Percentiles rank a stretch among this genome's conserved stretches.
Evolutionary conservation across 2,329 filamentous ascomycete genomes (phyloP).

Genomic region (Cercospora zeina): DNA sequence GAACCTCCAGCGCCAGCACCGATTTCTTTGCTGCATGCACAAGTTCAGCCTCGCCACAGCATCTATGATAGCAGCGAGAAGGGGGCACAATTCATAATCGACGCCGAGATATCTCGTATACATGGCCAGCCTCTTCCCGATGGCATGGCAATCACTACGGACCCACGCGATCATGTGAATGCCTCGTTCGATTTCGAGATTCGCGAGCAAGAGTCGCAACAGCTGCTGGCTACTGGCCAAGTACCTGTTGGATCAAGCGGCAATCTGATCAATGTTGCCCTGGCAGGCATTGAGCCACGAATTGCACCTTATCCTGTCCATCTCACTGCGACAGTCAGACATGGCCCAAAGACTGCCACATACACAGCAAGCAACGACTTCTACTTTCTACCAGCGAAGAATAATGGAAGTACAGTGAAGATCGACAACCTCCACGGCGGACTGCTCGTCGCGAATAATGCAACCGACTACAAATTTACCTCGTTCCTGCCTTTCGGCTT

Average conservation of each 20-base stretch:
- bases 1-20: constrained; percentile 43
- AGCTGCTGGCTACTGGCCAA: constrained; percentile 19
- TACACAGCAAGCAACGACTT: constrained; percentile 44
- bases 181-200: neutral
- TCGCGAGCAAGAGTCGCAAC: neutral
- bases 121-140: constrained; percentile 41
- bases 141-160: neutral
- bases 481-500: constrained; percentile 51
- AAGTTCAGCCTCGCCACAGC: constrained; percentile 51
- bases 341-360: constrained; percentile 32
- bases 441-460: constrained; percentile 46
- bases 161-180: neutral
- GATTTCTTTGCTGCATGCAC: constrained; percentile 46
- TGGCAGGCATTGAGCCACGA: constrained; percentile 34
- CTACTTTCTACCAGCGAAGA: constrained; percentile 47
- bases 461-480: constrained; percentile 39
- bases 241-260: constrained; percentile 38
- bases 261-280: constrained; percentile 43
- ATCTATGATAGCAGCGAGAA: constrained; percentile 50
- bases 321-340: constrained; percentile 32
- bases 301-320: constrained; percentile 43
- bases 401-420: constrained; percentile 50
- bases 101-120: constrained; percentile 45
- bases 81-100: constrained; percentile 46
- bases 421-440: constrained; percentile 52